Base-by-base conservation (phyloP, 768 basidiomycete species). In the Tricholoma matsutake region DNA sequence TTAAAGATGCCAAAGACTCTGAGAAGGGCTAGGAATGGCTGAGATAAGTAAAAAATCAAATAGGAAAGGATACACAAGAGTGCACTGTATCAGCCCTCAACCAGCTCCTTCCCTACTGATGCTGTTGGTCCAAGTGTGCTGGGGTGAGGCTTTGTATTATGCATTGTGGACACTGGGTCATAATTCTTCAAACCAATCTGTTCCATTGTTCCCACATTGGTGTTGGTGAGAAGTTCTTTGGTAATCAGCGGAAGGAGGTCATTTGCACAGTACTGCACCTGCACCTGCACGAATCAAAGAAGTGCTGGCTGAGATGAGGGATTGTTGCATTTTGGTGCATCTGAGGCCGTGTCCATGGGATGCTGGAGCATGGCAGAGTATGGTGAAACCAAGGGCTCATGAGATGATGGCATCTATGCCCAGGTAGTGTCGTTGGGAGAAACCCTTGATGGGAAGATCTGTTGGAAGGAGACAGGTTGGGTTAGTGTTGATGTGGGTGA, bases 381-480 rank as follows among this genome's bases (percentile, higher is more conserved):
- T 75, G 3, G 88, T 84, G 64, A 92, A 89, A 4, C 96, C 96
- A 18, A 97, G 84, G 70, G 98, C 96, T 41, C 88, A 85, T 14
- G 86, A 81, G 2, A 94, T 92, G 62, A 98, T 96, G 20, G 92
- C 89, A 69, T 98, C 96, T 29, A 88, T 87, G 34, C 87, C 87
- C 28, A 88, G 82, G 71, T 94, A 93, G 29, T 93, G 91, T 45
- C 92, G 82, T 68, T 93, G 90, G 0, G 94, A 94, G 62, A 97
- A 91, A 1, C 90, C 89, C 67, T 96, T 94, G 72, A 97, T 91
- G 0, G 93, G 86, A 1, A 92, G 87, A 67, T 95, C 96, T 96
- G 6, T 34, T 18, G 45, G 10, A 3, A 25, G 47, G 41, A 35
- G n/a, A 28, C 49, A 3, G 56, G 37, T 11, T 25, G 37, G 49